Percentiles rank a stretch among this genome's conserved stretches.
phyloP scores from a whole-genome alignment of 495 filamentous ascomycete genomes.

The Trichoderma gamsii region DNA sequence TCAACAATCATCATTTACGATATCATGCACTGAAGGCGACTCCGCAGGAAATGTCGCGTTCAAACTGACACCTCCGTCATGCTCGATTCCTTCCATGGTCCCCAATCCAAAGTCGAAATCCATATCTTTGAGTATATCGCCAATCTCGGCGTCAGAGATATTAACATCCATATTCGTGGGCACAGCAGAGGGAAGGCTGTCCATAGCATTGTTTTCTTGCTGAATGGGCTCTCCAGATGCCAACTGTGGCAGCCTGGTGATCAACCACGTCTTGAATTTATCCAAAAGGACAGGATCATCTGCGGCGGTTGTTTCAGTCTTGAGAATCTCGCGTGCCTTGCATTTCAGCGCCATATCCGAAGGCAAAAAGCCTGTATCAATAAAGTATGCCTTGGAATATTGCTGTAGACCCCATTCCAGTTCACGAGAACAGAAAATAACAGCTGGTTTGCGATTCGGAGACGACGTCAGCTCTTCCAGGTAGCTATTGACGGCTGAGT shows the following conservation, averaged over 20 bases:
- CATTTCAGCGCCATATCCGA: slow-evolving; percentile 34
- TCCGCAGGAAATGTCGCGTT: not conserved
- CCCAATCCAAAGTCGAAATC: slow-evolving; percentile 29
- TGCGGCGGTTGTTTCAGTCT: slow-evolving; percentile 36
- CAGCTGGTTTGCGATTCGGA: slow-evolving; percentile 34
- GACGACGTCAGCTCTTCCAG: slow-evolving; percentile 27
- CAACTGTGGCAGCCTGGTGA: slow-evolving; percentile 19
- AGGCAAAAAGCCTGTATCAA: slow-evolving; percentile 28
- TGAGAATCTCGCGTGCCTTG: slow-evolving; percentile 39
- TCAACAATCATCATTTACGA: not conserved
- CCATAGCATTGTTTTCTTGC: slow-evolving; percentile 15
- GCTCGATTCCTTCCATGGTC: slow-evolving; percentile 4
- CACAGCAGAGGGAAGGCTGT: slow-evolving; percentile 13
- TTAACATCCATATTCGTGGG: slow-evolving; percentile 27
- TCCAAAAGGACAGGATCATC: slow-evolving; percentile 43
- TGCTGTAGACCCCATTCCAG: slow-evolving; percentile 41
- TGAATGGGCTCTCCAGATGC: slow-evolving; percentile 15
- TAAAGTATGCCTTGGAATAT: slow-evolving; percentile 32
- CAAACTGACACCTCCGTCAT: slow-evolving; percentile 16
- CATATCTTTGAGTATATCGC: slow-evolving; percentile 34
- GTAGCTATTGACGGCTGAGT: slow-evolving; percentile 36
- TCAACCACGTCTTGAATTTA: slow-evolving; percentile 41
- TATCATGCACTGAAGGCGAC: not conserved
- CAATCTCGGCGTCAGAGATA: slow-evolving; percentile 33
- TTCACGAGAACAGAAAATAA: slow-evolving; percentile 48